phyloP scores from a whole-genome alignment of 78 protist genomes.

The Dictyostelium intermedium region DNA sequence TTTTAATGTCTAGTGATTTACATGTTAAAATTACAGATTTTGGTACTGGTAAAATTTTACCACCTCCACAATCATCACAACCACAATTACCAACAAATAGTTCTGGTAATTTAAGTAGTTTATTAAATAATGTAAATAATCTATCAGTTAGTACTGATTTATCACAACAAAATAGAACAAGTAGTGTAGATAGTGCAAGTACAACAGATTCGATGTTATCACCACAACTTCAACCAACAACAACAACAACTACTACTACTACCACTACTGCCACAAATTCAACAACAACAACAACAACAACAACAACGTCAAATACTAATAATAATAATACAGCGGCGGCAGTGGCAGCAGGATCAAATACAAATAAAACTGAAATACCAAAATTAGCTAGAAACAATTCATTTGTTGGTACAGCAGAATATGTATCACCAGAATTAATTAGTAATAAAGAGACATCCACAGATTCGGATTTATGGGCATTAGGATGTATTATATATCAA shows the following conservation, averaged over 20 bases:
- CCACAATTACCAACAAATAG: conserved; percentile 11
- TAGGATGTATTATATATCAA: conserved; percentile 95
- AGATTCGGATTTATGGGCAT: conserved; percentile 94
- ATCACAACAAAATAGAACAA: background rate
- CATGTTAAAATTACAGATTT: conserved; percentile 89
- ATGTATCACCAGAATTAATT: conserved; percentile 94
- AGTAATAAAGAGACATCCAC: conserved; percentile 77
- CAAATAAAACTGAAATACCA: background rate
- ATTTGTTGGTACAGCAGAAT: conserved; percentile 90
- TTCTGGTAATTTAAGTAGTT: background rate
- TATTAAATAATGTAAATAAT: background rate
- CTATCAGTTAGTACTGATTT: background rate
- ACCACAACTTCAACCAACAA: background rate
- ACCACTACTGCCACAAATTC: background rate
- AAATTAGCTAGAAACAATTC: conserved; percentile 50
- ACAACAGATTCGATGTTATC: background rate
- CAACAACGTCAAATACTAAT: background rate
- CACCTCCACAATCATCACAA: background rate
- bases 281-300: background rate
- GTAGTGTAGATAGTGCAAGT: background rate
- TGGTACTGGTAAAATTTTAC: conserved; percentile 82
- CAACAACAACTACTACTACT: background rate
- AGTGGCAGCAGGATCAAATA: too few relatives aligned
- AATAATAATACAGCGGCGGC: too few relatives aligned
- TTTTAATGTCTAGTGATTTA: conserved; percentile 67